These are phyloP conservation scores for Asclepias syriaca DNA, from an alignment of 257 asterid species.

Conservation along the genomic window DNA sequence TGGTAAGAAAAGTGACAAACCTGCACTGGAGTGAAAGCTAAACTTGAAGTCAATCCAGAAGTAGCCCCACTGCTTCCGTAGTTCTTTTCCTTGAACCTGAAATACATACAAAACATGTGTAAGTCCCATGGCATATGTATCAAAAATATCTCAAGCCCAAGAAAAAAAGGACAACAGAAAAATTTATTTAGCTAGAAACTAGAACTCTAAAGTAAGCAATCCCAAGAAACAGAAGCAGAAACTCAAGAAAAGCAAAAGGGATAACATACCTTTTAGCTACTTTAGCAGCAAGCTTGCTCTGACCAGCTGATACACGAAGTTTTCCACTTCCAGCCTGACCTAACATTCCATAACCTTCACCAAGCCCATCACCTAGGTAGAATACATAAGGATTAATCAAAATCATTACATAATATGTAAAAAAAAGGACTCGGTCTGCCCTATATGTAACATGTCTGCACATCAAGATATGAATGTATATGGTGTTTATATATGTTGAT, in stretches of 20 bases:
- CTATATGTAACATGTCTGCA: background rate
- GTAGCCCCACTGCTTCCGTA: slow-evolving; percentile 88
- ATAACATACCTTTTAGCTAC: slow-evolving; percentile 71
- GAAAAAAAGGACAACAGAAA: background rate
- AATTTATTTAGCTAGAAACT: background rate
- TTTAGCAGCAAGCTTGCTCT: slow-evolving; percentile 85
- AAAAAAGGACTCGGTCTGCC: background rate
- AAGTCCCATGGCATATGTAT: background rate
- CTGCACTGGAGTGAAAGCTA: slow-evolving; percentile 99
- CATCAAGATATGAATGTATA: background rate
- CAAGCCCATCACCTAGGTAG: slow-evolving; percentile 84
- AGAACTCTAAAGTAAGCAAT: background rate
- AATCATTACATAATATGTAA: no score
- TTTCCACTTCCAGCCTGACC: slow-evolving; percentile 98
- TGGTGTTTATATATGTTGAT: background rate
- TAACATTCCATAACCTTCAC: slow-evolving; percentile 99
- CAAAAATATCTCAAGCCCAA: background rate
- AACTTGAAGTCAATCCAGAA: slow-evolving; percentile 91
- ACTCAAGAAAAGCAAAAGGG: background rate
- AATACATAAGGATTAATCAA: background rate
- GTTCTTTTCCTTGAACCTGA: slow-evolving; percentile 74
- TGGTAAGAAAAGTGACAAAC: slow-evolving; percentile 31
- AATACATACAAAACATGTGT: slow-evolving; percentile 8
- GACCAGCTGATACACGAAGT: slow-evolving; percentile 75
- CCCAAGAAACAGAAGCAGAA: slow-evolving; percentile 9